These are phyloP conservation scores for Blumeriella jaapii DNA, from an alignment of 2,329 filamentous ascomycete genomes.

Conservation along the genomic window DNA sequence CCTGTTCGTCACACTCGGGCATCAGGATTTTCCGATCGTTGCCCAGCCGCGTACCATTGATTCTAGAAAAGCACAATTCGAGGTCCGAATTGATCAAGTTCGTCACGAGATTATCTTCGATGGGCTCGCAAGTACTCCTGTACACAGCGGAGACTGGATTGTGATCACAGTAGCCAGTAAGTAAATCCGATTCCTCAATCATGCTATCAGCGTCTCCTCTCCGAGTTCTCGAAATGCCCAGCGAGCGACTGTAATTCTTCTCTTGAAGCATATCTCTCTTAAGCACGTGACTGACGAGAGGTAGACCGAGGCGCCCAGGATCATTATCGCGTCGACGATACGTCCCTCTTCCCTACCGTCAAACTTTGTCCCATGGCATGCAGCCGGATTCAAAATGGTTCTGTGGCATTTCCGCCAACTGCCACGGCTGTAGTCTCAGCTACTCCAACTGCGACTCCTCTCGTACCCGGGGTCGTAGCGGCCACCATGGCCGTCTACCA, in stretches of 20 bases:
- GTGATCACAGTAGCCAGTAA: constrained; percentile 12
- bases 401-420: background rate
- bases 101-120: constrained; percentile 19
- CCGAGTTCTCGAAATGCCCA: too few relatives aligned
- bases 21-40: too few relatives aligned
- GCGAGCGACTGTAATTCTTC: too few relatives aligned
- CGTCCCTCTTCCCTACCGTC: constrained; percentile 18
- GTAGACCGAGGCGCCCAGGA: constrained; percentile 9
- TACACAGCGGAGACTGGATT: constrained; percentile 24
- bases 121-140: constrained; percentile 6
- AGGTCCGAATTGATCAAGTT: constrained; percentile 16
- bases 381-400: constrained; percentile 1
- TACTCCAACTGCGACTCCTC: constrained; percentile 20
- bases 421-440: constrained; percentile 7
- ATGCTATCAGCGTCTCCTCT: too few relatives aligned
- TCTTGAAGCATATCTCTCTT: background rate
- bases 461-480: constrained; percentile 18
- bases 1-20: too few relatives aligned
- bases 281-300: constrained; percentile 1
- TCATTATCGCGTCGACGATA: constrained; percentile 22
- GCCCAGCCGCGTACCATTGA: background rate
- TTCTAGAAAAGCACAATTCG: background rate
- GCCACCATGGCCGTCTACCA: constrained; percentile 33
- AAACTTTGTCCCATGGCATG: constrained; percentile 16
- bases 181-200: too few relatives aligned